These are phyloP conservation scores for Globomyces sp. DNA, from an alignment of 371 early-diverging fungal species.

Conservation along the genomic window DNA sequence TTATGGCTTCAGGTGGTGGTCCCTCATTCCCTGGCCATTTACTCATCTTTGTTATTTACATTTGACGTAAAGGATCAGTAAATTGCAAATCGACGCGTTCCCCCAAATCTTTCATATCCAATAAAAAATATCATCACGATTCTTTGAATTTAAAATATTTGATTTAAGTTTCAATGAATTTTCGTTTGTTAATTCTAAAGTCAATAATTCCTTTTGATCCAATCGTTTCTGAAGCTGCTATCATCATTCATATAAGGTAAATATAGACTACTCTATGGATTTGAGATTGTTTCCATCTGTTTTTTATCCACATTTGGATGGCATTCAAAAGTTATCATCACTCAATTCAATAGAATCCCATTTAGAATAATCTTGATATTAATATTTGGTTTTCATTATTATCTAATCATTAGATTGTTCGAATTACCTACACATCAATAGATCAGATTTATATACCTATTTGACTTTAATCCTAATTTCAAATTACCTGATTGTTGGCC, in stretches of 20 bases:
- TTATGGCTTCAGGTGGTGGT: constrained; percentile 1
- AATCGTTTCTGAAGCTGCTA: constrained; percentile 77
- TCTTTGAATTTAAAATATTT: neutral
- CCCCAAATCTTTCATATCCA: neutral
- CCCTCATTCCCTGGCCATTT: constrained; percentile 20
- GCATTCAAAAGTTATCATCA: constrained; percentile 91
- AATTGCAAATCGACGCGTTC: constrained; percentile 1
- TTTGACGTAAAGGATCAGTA: constrained; percentile 14
- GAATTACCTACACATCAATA: too few species aligned
- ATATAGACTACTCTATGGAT: constrained; percentile 59
- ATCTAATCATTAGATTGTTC: too few species aligned
- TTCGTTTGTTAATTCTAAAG: constrained; percentile 42
- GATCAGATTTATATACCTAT: too few species aligned
- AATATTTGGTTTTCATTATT: too few species aligned
- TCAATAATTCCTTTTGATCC: constrained; percentile 65
- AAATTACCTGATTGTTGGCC: too few species aligned
- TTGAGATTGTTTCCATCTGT: constrained; percentile 86
- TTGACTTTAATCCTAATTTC: too few species aligned
- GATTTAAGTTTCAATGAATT: constrained; percentile 19
- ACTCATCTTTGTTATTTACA: constrained; percentile 1
- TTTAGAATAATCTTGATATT: constrained; percentile 67
- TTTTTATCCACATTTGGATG: constrained; percentile 93
- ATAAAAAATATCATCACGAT: constrained; percentile 48
- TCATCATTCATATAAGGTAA: too few species aligned
- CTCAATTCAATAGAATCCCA: constrained; percentile 96